Percentiles rank a stretch among this genome's conserved stretches.
Evolutionary conservation across 176 grass and related monocot species (phyloP).

Genomic region (Puccinellia tenuiflora): DNA sequence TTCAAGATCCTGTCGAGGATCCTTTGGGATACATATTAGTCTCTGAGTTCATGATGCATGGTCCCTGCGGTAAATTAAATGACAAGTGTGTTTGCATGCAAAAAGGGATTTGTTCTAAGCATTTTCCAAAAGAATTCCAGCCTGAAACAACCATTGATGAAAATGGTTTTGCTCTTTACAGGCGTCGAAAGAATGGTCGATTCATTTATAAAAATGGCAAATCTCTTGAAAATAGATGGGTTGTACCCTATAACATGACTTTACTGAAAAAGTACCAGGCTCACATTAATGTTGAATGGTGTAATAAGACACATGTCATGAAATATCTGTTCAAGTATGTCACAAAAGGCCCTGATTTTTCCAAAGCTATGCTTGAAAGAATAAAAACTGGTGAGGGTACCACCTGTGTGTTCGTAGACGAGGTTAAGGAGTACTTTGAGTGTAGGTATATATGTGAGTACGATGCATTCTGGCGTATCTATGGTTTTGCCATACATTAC

Average conservation of each 20-base stretch:
- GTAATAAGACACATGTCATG: not conserved
- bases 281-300: not conserved
- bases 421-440: not conserved
- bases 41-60: not conserved
- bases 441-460: not conserved
- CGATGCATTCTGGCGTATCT: not conserved
- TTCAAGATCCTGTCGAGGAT: not conserved
- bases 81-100: not conserved
- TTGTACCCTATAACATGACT: not conserved
- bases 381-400: too few species aligned
- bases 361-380: too few species aligned
- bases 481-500: not conserved
- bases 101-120: not conserved
- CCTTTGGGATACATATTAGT: not conserved
- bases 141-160: not conserved
- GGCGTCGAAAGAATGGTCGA: not conserved
- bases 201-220: too few species aligned
- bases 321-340: not conserved
- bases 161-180: not conserved
- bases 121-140: not conserved
- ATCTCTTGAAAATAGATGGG: too few species aligned
- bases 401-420: not conserved
- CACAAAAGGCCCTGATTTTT: too few species aligned
- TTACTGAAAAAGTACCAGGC: not conserved
- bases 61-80: not conserved